phyloP scores from a whole-genome alignment of 345 rosid species.

The Gossypium thurberi region DNA sequence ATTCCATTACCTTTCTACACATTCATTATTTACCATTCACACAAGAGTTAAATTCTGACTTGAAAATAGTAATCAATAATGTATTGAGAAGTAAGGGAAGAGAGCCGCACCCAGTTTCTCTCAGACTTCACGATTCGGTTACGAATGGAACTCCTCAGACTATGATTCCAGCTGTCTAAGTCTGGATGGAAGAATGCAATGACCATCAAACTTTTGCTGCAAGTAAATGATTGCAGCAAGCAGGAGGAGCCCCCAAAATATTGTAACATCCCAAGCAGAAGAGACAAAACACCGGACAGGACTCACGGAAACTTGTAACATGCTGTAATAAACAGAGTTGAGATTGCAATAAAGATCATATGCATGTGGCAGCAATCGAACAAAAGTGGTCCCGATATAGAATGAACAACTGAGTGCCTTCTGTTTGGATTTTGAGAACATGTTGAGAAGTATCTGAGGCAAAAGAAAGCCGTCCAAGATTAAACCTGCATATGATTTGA shows the following conservation, averaged over 20 bases:
- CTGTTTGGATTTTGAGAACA: conserved; percentile 28
- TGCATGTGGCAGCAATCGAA: conserved; percentile 40
- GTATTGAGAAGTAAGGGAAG: too few relatives aligned
- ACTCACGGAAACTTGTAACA: conserved; percentile 29
- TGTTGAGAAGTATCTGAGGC: conserved; percentile 48
- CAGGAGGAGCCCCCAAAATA: conserved; percentile 24
- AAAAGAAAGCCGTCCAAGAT: conserved; percentile 40
- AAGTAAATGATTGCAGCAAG: conserved; percentile 35
- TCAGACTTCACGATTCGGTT: too few relatives aligned
- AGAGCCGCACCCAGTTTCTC: too few relatives aligned
- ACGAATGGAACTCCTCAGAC: conserved; percentile 24
- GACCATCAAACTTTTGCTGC: conserved; percentile 46
- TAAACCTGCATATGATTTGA: conserved; percentile 34
- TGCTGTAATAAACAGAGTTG: conserved; percentile 1
- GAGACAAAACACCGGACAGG: conserved; percentile 27
- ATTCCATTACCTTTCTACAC: not conserved
- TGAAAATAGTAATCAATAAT: too few relatives aligned
- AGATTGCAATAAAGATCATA: conserved; percentile 39
- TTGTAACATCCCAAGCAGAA: conserved; percentile 35
- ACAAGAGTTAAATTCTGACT: too few relatives aligned
- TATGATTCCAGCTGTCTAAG: conserved; percentile 22
- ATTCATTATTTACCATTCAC: too few relatives aligned
- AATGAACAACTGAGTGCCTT: conserved; percentile 27
- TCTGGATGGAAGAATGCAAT: conserved; percentile 32
- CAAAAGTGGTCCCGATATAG: conserved; percentile 32